Percentiles rank a stretch among this genome's conserved stretches.
Evolutionary conservation across 306 rosid genomes (phyloP).

Genomic region (Gastrolobium bilobum): DNA sequence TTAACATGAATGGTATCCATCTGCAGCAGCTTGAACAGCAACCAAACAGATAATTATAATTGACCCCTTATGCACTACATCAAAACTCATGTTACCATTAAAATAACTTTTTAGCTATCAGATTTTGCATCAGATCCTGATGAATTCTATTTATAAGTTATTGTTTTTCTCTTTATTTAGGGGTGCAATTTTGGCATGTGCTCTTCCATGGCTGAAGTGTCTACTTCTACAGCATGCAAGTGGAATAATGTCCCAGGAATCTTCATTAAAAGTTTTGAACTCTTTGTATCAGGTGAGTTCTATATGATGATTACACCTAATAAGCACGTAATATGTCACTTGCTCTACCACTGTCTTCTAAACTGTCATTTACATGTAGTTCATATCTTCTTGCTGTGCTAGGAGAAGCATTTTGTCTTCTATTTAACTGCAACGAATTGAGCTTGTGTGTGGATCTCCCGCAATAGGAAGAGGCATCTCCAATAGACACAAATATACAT

Average conservation of each 20-base stretch:
- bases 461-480: not conserved
- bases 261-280: slow-evolving; percentile 75
- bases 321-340: slow-evolving; percentile 16
- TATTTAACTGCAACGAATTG: not conserved
- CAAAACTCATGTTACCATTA: not conserved
- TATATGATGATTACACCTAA: slow-evolving; percentile 11
- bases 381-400: slow-evolving; percentile 5
- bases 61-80: not conserved
- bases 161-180: slow-evolving; percentile 38
- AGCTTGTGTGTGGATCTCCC: not conserved
- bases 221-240: slow-evolving; percentile 83
- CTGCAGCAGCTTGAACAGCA: not conserved
- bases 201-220: slow-evolving; percentile 80
- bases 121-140: slow-evolving; percentile 8
- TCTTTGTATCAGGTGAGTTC: slow-evolving; percentile 80
- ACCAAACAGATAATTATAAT: not conserved
- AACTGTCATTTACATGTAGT: slow-evolving; percentile 12
- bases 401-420: not conserved
- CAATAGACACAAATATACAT: no score
- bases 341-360: slow-evolving; percentile 4
- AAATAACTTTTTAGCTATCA: not conserved
- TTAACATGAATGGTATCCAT: not conserved
- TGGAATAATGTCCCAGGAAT: slow-evolving; percentile 80
- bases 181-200: slow-evolving; percentile 85
- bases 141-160: slow-evolving; percentile 5